These are phyloP conservation scores for Cicer cuneatum DNA, from an alignment of 306 rosid species.

Conservation along the genomic window DNA sequence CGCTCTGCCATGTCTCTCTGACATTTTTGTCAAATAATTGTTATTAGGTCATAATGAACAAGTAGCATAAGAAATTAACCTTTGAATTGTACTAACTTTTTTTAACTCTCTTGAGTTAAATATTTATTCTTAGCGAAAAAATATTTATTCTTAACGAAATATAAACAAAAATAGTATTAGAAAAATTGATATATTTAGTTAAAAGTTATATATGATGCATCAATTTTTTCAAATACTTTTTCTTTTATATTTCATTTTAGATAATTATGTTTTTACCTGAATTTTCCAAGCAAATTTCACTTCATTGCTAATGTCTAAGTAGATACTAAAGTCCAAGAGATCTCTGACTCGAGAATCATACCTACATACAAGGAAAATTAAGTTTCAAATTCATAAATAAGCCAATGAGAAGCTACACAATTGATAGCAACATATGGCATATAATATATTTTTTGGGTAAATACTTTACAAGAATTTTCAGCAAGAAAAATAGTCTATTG, in stretches of 20 bases:
- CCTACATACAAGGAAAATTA: conserved; percentile 51
- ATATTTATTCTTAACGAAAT: no score
- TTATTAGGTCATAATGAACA: conserved; percentile 37
- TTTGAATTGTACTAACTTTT: conserved; percentile 7
- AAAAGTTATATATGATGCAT: no score
- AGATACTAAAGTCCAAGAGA: conserved; percentile 94
- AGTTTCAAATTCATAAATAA: conserved; percentile 17
- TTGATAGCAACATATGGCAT: not conserved
- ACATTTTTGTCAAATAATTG: conserved; percentile 29
- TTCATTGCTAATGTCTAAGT: conserved; percentile 98
- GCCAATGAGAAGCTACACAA: conserved; percentile 29
- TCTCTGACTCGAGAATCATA: conserved; percentile 88
- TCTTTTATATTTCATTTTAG: no score
- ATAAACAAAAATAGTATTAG: no score
- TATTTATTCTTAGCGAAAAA: no score
- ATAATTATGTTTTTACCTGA: conserved; percentile 61
- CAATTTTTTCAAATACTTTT: no score
- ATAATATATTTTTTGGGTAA: not conserved
- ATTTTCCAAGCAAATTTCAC: conserved; percentile 99
- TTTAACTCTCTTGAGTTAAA: not conserved
- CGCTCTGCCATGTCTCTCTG: conserved; percentile 99
- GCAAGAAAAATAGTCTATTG: not conserved
- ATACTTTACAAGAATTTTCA: not conserved
- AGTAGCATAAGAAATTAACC: not conserved
- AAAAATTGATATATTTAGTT: no score